Percentiles rank a stretch among this genome's conserved stretches.
Evolutionary conservation across 495 filamentous ascomycete genomes (phyloP).

Genomic region (Tuber umbilicatum): DNA sequence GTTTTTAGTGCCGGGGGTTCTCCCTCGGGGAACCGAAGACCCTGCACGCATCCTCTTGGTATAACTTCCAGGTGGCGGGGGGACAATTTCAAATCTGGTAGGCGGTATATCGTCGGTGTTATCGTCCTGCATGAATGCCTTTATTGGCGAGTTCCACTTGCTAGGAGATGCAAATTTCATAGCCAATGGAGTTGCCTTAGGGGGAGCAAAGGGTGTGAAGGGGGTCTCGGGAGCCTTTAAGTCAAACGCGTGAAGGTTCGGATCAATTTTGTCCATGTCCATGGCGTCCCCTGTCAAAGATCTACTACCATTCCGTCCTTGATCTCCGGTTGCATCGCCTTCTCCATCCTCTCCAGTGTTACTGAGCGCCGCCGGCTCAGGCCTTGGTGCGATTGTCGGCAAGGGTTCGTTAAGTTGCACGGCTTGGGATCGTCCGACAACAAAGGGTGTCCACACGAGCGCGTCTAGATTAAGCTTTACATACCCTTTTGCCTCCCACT

Average conservation of each 20-base stretch:
- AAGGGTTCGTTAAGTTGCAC: constrained; percentile 54
- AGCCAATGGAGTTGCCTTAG: constrained; percentile 20
- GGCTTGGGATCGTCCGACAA: constrained; percentile 86
- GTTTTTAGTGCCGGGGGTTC: constrained; percentile 25
- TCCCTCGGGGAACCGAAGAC: constrained; percentile 27
- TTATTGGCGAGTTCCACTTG: constrained; percentile 31
- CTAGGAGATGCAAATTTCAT: constrained; percentile 29
- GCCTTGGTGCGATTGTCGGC: constrained; percentile 79
- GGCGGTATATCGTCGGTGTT: constrained; percentile 56
- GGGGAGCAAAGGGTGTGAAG: background rate
- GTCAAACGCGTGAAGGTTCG: constrained; percentile 1
- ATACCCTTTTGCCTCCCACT: constrained; percentile 80
- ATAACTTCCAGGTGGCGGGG: constrained; percentile 56
- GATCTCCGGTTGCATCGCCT: constrained; percentile 27
- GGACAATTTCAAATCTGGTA: constrained; percentile 77
- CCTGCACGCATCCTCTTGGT: constrained; percentile 30
- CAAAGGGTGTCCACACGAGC: constrained; percentile 93
- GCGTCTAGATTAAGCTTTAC: constrained; percentile 73
- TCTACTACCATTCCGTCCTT: constrained; percentile 41
- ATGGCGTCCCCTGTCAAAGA: constrained; percentile 32
- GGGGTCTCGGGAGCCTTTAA: background rate
- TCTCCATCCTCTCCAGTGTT: constrained; percentile 38
- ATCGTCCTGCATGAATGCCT: constrained; percentile 33
- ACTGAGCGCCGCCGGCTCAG: constrained; percentile 59
- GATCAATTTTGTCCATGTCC: constrained; percentile 26